phyloP scores from a whole-genome alignment of 2,329 filamentous ascomycete species.

The Colletotrichum sp. region DNA sequence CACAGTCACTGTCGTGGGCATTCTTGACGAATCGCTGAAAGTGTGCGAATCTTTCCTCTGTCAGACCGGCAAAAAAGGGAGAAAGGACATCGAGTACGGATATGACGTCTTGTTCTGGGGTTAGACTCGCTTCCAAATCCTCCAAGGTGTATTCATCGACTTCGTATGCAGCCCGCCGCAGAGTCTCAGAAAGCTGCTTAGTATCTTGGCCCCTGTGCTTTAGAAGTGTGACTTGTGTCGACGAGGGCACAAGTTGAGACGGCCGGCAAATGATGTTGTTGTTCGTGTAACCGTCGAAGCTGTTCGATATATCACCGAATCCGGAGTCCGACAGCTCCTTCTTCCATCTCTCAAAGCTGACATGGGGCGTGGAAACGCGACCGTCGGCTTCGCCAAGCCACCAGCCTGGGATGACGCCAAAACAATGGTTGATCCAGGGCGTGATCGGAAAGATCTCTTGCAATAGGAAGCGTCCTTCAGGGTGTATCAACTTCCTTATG shows the following conservation, averaged over 20 bases:
- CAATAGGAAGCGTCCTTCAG: conserved; percentile 22
- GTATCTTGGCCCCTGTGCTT: not conserved
- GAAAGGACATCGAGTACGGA: not conserved
- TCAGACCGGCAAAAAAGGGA: not conserved
- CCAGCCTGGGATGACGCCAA: conserved; percentile 36
- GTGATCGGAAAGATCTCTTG: conserved; percentile 29
- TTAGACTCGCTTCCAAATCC: not conserved
- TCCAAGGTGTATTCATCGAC: not conserved
- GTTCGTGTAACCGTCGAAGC: not conserved
- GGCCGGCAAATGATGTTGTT: conserved; percentile 1
- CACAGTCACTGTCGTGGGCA: not conserved
- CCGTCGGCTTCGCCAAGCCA: conserved; percentile 37
- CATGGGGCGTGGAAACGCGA: conserved; percentile 28
- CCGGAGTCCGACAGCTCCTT: conserved; percentile 28
- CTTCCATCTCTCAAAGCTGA: conserved; percentile 29
- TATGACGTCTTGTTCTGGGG: conserved; percentile 26
- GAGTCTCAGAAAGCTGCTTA: not conserved
- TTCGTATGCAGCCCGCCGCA: not conserved
- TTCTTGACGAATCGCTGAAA: conserved; percentile 15
- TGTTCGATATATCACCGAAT: conserved; percentile 24
- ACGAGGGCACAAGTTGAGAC: not conserved
- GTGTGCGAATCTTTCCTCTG: conserved; percentile 4
- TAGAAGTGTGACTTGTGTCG: not conserved
- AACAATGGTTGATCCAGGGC: conserved; percentile 31
- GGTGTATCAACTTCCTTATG: conserved; percentile 3